Conservation (phyloP, 805 yeast genomes). For the Candida boleticola region DNA sequence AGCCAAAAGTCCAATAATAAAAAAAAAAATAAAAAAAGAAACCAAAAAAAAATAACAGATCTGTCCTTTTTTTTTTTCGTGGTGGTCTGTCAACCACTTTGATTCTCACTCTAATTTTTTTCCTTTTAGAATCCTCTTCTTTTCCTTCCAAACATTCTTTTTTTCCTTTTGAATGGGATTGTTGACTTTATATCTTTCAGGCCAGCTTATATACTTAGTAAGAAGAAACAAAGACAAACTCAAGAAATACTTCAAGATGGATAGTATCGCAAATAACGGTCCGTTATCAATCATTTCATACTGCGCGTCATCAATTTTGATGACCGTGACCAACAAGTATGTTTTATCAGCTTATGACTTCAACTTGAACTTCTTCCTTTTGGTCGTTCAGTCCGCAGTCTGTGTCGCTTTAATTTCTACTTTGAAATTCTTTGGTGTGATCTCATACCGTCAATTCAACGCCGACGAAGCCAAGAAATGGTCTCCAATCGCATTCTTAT, state of each 20-base stretch:
- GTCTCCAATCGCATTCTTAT: conserved; percentile 87
- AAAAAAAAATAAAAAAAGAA: neutral
- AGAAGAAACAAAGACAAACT: conserved; percentile 19
- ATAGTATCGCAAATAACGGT: conserved; percentile 50
- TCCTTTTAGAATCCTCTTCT: neutral
- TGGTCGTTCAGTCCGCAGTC: conserved; percentile 85
- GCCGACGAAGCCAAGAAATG: conserved; percentile 89
- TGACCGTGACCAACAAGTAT: conserved; percentile 97
- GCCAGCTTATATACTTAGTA: conserved; percentile 32
- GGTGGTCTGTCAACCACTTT: too few species aligned
- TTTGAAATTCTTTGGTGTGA: conserved; percentile 71
- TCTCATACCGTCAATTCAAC: conserved; percentile 85
- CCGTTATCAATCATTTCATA: conserved; percentile 75
- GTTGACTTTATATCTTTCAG: conserved; percentile 36
- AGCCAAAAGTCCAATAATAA: too few species aligned
- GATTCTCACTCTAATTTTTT: too few species aligned
- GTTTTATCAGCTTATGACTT: conserved; percentile 75
- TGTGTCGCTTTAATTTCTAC: conserved; percentile 72
- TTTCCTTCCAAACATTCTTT: neutral
- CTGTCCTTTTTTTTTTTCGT: conserved; percentile 1
- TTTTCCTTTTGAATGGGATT: conserved; percentile 34
- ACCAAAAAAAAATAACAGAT: neutral
- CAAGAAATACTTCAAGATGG: conserved; percentile 24
- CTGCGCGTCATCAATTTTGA: conserved; percentile 91
- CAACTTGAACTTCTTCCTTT: conserved; percentile 80